These are phyloP conservation scores for Ceratocystis harringtonii DNA, from an alignment of 2,329 filamentous ascomycete species.

Conservation along the genomic window DNA sequence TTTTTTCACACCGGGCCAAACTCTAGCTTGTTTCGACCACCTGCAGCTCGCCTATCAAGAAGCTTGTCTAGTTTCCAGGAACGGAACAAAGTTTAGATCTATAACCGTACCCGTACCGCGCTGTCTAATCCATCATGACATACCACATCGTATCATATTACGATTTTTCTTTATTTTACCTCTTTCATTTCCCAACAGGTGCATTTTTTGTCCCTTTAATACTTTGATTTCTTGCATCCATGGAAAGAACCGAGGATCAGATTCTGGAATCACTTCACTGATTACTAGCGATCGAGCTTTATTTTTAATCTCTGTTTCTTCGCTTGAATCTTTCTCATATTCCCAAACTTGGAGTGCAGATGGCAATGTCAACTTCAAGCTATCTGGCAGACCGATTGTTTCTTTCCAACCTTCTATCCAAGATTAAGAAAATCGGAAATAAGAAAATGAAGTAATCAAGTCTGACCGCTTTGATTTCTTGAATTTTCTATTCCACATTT, in stretches of 20 bases:
- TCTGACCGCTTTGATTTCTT: not conserved
- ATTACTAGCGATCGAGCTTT: not conserved
- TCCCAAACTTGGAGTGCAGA: not conserved
- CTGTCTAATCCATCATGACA: not conserved
- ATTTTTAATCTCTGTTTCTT: not conserved
- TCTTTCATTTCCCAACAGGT: too few species aligned
- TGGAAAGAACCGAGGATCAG: too few species aligned
- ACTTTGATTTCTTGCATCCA: too few species aligned
- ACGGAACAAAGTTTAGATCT: not conserved
- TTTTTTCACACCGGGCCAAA: not conserved
- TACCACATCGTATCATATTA: too few species aligned
- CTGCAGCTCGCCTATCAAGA: not conserved
- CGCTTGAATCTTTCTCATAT: not conserved
- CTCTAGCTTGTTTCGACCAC: not conserved
- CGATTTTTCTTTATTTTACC: too few species aligned
- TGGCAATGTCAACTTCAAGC: not conserved
- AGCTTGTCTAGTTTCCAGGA: not conserved
- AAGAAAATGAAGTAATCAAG: not conserved
- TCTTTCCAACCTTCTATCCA: not conserved
- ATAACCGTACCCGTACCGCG: not conserved
- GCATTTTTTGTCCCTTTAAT: too few species aligned
- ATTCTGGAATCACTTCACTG: too few species aligned
- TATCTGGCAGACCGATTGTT: not conserved
- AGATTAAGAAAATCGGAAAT: not conserved
- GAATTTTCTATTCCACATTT: not conserved